Evolutionary conservation across 306 rosid species (phyloP), one percentile per base, ranked within the genome.

Genomic region (Herpetospermum pedunculosum): DNA sequence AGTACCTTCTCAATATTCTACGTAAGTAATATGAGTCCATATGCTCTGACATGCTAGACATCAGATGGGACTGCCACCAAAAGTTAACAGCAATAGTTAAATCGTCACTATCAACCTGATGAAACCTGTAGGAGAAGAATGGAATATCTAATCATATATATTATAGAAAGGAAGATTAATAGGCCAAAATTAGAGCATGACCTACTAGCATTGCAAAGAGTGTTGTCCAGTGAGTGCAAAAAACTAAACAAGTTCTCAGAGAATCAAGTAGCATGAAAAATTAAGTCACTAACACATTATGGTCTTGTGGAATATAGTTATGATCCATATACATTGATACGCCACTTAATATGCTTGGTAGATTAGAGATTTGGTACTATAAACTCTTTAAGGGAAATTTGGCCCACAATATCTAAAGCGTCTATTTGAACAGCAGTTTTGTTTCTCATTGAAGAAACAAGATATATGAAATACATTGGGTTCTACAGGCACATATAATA

Each of bases 21-120:
- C 99, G 92, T 78, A 94, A 72, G 78, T 85, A 91, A 81, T 94
- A 91, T 55, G 89, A 82, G 65, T 94, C 99, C 99, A 94, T 94
- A 81, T 94, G 99, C 35, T 91, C 96, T 76, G 81, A 59, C 92
- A 94, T 85, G 89, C 84, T 59, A 79, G 92, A 85, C 76, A 87
- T 84, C 43, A 80, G 76, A 41, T 77, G 80, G 67, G 99, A 91
- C 70, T 34, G 87, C 99, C 99, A 94, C 97, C 99, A 94, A 81
- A 89, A 86, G 88, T 94, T 94, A 65, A 94, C 80, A 73, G 97
- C 99, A 77, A 91, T 82, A 70, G 99, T 91, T 85, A 91, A 83
- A 83, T 89, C 90, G 74, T 85, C 91, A 81, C 99, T 91, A 64
- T 91, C 97, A 59, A 91, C 96, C 75, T 94, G 95, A 84, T 94